Percentiles rank a stretch among this genome's conserved stretches.
Conservation (phyloP, 257 asterid genomes). For the Fraxinus americana region DNA sequence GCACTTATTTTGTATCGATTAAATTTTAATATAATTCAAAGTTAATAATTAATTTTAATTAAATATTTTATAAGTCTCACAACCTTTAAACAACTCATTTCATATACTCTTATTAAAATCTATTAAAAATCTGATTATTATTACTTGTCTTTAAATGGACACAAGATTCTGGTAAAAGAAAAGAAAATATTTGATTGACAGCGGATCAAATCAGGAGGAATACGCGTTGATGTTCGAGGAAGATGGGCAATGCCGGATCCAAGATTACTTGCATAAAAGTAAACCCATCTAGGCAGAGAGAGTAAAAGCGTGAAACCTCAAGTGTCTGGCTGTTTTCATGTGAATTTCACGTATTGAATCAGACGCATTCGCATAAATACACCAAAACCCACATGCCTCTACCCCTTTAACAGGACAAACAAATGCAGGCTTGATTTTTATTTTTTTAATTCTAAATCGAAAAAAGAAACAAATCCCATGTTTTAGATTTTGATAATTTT, state of each 20-base stretch:
- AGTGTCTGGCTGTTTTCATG: neutral
- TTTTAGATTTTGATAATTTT: neutral
- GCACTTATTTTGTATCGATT: no score
- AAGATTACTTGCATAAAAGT: slow-evolving; percentile 6
- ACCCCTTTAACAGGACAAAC: neutral
- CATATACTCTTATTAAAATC: no score
- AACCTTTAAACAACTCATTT: no score
- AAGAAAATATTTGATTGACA: neutral
- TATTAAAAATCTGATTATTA: no score
- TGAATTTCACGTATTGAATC: neutral
- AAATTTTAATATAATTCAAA: no score
- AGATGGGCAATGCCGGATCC: slow-evolving; percentile 1
- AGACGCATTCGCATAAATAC: neutral
- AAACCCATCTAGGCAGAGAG: neutral
- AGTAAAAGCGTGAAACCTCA: neutral
- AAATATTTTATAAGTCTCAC: no score
- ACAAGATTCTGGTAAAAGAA: neutral
- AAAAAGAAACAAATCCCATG: neutral
- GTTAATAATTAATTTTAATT: no score
- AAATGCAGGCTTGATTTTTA: neutral
- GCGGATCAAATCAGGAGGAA: neutral
- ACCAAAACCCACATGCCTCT: slow-evolving; percentile 14
- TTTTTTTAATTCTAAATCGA: slow-evolving; percentile 11
- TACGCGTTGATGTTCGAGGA: no score
- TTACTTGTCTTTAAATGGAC: neutral